Percentiles rank a stretch among this genome's conserved stretches.
Conservation (phyloP, 2,329 filamentous ascomycete species). For the Nannizzia gypsea region DNA sequence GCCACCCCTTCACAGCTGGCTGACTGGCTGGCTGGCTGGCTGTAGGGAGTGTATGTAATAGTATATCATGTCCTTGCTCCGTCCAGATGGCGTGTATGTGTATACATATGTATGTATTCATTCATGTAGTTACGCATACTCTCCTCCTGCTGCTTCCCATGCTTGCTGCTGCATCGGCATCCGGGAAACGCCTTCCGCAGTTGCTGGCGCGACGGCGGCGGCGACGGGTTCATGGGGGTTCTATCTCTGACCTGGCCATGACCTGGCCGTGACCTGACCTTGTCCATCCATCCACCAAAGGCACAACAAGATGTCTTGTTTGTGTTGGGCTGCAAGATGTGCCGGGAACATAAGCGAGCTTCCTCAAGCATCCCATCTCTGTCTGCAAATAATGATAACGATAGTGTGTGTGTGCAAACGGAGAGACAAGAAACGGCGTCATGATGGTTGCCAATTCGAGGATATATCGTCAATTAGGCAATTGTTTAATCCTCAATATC, state of each 20-base stretch:
- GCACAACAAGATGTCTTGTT: background rate
- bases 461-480: too few species aligned
- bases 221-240: background rate
- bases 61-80: too few species aligned
- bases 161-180: background rate
- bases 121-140: background rate
- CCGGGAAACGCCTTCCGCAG: background rate
- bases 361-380: background rate
- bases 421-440: background rate
- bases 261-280: too few species aligned
- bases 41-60: too few species aligned
- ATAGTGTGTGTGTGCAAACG: background rate
- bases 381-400: too few species aligned
- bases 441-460: background rate
- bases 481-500: too few species aligned
- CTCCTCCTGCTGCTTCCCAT: background rate
- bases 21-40: too few species aligned
- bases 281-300: too few species aligned
- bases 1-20: background rate
- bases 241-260: background rate
- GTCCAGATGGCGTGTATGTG: too few species aligned
- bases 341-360: background rate
- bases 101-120: background rate
- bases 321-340: background rate
- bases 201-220: background rate